Evolutionary conservation across 495 filamentous ascomycete species (phyloP).

Genomic region (Aspergillus heteromorphus): DNA sequence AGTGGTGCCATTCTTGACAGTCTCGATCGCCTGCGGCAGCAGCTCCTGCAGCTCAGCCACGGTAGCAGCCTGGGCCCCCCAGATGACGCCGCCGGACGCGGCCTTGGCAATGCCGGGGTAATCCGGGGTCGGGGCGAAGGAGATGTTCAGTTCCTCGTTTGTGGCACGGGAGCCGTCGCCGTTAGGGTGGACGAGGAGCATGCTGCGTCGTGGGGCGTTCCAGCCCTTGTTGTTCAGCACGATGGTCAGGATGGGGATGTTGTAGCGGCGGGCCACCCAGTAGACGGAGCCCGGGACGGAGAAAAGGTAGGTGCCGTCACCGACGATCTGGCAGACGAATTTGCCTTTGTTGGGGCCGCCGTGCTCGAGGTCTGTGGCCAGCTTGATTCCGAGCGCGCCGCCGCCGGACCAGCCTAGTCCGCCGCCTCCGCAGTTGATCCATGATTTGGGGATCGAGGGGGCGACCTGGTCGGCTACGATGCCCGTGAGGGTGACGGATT

Average conservation of each 20-base stretch:
- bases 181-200: constrained; percentile 78
- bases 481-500: constrained; percentile 79
- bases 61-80: constrained; percentile 60
- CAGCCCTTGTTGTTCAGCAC: constrained; percentile 94
- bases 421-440: constrained; percentile 93
- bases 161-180: constrained; percentile 70
- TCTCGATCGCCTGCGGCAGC: constrained; percentile 61
- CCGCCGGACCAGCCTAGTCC: constrained; percentile 96
- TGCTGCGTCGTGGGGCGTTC: constrained; percentile 74
- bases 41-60: constrained; percentile 55
- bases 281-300: constrained; percentile 85
- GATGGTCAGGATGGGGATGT: constrained; percentile 83
- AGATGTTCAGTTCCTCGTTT: constrained; percentile 87
- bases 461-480: constrained; percentile 79
- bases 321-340: constrained; percentile 90
- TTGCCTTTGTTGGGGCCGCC: constrained; percentile 60
- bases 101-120: constrained; percentile 90
- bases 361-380: constrained; percentile 62
- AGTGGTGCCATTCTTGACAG: constrained; percentile 58
- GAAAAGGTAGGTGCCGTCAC: constrained; percentile 90
- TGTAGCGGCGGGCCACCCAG: constrained; percentile 84
- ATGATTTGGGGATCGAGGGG: constrained; percentile 69
- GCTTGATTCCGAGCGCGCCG: constrained; percentile 79
- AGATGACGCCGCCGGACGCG: constrained; percentile 72
- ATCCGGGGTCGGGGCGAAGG: constrained; percentile 78